These are phyloP conservation scores for Mariannaea elegans DNA, from an alignment of 2,329 filamentous ascomycete species.

Conservation along the genomic window DNA sequence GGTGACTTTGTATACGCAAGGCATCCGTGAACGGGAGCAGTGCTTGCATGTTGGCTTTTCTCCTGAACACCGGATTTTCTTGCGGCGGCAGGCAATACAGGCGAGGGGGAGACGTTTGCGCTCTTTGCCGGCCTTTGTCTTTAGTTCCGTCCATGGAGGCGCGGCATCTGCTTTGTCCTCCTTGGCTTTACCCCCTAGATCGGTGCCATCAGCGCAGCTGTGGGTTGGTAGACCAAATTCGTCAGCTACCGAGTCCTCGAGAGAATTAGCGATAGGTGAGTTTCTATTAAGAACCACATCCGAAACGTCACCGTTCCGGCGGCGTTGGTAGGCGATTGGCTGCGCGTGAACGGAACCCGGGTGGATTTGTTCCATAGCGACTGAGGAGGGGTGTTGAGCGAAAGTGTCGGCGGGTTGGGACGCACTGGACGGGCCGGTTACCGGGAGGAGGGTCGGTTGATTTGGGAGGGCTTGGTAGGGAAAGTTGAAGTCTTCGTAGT, in stretches of 20 bases:
- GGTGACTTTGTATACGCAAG: constrained; percentile 97
- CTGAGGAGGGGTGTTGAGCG: constrained; percentile 38
- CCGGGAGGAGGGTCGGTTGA: constrained; percentile 50
- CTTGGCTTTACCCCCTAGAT: constrained; percentile 61
- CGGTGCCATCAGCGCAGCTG: constrained; percentile 60
- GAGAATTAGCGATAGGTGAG: constrained; percentile 54
- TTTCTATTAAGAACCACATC: constrained; percentile 56
- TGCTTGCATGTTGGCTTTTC: constrained; percentile 99
- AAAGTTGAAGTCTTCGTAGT: constrained; percentile 64
- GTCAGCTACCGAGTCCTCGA: constrained; percentile 64
- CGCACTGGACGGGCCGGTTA: constrained; percentile 46
- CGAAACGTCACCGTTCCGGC: constrained; percentile 51
- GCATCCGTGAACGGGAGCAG: constrained; percentile 89
- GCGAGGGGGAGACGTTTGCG: constrained; percentile 91
- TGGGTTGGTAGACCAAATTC: constrained; percentile 64
- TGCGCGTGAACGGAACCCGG: constrained; percentile 34
- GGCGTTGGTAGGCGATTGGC: constrained; percentile 37
- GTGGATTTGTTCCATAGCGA: constrained; percentile 23
- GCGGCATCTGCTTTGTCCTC: constrained; percentile 67
- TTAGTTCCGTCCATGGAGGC: constrained; percentile 82
- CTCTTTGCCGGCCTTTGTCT: constrained; percentile 94
- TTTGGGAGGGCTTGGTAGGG: constrained; percentile 55
- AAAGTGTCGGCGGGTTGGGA: constrained; percentile 46
- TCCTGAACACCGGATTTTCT: constrained; percentile 97
- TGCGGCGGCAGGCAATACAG: constrained; percentile 93